Conservation (phyloP, 495 filamentous ascomycete genomes). For the Immersiella caudata region DNA sequence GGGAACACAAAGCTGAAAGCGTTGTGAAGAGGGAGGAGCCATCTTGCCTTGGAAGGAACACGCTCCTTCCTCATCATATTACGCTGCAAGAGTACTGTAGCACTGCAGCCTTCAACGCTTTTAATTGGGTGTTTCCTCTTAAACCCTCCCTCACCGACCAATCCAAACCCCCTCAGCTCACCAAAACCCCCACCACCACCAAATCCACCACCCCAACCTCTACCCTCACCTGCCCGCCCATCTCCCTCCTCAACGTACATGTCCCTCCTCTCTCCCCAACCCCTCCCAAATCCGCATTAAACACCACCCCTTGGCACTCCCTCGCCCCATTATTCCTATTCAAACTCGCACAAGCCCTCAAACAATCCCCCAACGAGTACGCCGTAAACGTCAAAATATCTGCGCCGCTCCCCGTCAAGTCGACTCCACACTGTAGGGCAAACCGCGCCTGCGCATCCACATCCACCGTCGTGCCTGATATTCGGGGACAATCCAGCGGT, state of each 20-base stretch:
- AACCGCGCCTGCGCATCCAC: neutral
- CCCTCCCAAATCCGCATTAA: neutral
- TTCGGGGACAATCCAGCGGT: neutral
- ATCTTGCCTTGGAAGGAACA: no score
- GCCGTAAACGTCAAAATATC: neutral
- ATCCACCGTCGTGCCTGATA: neutral
- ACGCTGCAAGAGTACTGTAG: no score
- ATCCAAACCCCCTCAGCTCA: neutral
- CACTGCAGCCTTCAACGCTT: no score
- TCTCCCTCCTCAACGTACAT: neutral
- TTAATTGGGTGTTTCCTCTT: no score
- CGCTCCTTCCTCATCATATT: no score
- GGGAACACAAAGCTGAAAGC: no score
- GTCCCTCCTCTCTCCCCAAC: neutral
- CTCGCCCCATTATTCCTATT: neutral
- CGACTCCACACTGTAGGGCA: neutral
- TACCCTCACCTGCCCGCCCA: neutral
- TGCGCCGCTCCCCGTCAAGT: neutral
- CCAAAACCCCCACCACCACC: neutral
- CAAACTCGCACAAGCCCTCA: neutral
- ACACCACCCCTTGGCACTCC: neutral
- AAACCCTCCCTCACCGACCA: no score
- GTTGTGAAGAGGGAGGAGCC: no score
- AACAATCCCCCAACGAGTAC: neutral
- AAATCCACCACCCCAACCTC: neutral